Evolutionary conservation across 2,329 filamentous ascomycete species (phyloP).

Genomic region (Alternaria triticimaculans): DNA sequence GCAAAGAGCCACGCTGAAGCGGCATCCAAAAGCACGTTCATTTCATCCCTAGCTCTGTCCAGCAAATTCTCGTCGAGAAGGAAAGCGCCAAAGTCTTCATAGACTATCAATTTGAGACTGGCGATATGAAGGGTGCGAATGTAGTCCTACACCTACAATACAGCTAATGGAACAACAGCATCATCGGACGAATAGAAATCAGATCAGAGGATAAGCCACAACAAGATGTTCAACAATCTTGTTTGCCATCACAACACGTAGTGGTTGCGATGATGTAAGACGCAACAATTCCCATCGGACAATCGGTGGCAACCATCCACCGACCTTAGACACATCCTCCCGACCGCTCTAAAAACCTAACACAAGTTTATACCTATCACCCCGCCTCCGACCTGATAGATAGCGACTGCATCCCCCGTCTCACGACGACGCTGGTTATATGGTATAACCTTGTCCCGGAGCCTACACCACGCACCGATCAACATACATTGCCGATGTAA

Average conservation of each 20-base stretch:
- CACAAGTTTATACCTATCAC: not conserved
- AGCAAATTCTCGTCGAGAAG: fast-evolving
- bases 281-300: not conserved
- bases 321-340: too few relatives aligned
- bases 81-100: too few relatives aligned
- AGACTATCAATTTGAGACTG: not conserved
- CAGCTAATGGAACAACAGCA: too few relatives aligned
- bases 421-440: not conserved
- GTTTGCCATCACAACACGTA: not conserved
- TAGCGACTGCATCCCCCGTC: not conserved
- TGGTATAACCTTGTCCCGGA: not conserved
- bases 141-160: too few relatives aligned
- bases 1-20: not conserved
- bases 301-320: not conserved
- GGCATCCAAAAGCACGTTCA: not conserved
- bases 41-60: too few relatives aligned
- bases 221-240: too few relatives aligned
- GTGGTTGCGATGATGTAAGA: not conserved
- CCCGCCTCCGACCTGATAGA: fast-evolving
- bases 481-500: too few relatives aligned
- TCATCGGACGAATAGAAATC: too few relatives aligned
- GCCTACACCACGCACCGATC: too few relatives aligned
- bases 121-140: not conserved
- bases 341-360: not conserved
- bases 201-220: too few relatives aligned